A percentile compares a stretch with the other conserved stretches of the same genome.
phyloP scores from a whole-genome alignment of 257 asterid species.

The Solanum peruvianum region DNA sequence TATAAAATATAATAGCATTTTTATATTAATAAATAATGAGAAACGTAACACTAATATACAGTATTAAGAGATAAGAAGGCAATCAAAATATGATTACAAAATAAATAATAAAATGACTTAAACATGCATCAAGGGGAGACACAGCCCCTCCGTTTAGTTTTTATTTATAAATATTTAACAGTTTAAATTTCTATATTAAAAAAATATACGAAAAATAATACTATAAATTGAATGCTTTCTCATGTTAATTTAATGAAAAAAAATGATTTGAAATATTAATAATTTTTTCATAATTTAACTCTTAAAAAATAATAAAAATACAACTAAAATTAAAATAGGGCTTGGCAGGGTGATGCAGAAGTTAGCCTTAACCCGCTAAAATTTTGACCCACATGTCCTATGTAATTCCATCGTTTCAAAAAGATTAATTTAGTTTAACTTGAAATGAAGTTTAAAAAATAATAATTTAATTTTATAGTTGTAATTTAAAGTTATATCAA shows the following conservation, averaged over 20 bases:
- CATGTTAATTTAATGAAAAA: background rate
- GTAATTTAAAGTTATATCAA: too few relatives aligned
- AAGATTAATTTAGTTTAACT: rapidly evolving
- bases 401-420: rapidly evolving
- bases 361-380: too few relatives aligned
- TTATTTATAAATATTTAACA: too few relatives aligned
- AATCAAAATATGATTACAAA: background rate
- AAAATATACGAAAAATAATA: too few relatives aligned
- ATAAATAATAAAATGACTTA: background rate
- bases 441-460: rapidly evolving
- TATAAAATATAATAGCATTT: background rate
- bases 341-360: too few relatives aligned
- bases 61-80: background rate
- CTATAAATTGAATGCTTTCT: too few relatives aligned
- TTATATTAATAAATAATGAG: too few relatives aligned
- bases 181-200: too few relatives aligned
- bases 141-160: background rate
- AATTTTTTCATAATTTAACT: background rate
- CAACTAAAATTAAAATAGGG: too few relatives aligned
- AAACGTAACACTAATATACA: background rate
- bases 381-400: too few relatives aligned
- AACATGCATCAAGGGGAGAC: background rate
- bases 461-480: too few relatives aligned
- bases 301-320: background rate
- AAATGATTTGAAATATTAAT: too few relatives aligned